A percentile compares a stretch with the other conserved stretches of the same genome.
These are phyloP conservation scores for Ustilago vetiveriae DNA, from an alignment of 1,284 basidiomycete genomes.

Conservation along the genomic window DNA sequence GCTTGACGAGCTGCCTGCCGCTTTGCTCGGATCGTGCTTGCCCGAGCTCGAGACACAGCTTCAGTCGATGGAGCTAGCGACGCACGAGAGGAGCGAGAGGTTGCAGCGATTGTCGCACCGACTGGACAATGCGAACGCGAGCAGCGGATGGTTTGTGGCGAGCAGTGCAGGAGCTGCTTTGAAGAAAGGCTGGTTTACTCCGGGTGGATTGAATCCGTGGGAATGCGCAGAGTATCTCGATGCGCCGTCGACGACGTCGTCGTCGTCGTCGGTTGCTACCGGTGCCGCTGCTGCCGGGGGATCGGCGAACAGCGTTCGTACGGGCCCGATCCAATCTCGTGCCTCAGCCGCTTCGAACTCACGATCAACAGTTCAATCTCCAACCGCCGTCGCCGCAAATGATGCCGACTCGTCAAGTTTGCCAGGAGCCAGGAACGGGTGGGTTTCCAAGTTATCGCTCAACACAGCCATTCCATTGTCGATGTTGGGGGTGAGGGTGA, in stretches of 20 bases:
- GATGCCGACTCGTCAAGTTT: conserved; percentile 1
- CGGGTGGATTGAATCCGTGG: conserved; percentile 37
- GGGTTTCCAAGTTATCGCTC: conserved; percentile 24
- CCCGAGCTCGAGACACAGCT: conserved; percentile 27
- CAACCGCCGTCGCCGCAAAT: not conserved
- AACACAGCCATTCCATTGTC: conserved; percentile 34
- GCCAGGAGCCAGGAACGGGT: conserved; percentile 32
- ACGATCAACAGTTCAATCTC: not conserved
- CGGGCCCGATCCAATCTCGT: not conserved
- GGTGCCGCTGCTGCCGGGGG: conserved; percentile 1
- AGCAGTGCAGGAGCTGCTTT: conserved; percentile 26
- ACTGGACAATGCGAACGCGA: conserved; percentile 12
- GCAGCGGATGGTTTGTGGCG: conserved; percentile 17
- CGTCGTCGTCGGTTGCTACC: not conserved
- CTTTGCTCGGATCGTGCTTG: conserved; percentile 9
- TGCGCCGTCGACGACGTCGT: not conserved
- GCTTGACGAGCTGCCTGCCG: conserved; percentile 43
- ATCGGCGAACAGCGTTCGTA: conserved; percentile 1
- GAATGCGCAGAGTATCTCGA: conserved; percentile 47
- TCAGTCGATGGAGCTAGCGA: conserved; percentile 13
- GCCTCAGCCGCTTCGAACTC: not conserved
- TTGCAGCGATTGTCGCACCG: conserved; percentile 20
- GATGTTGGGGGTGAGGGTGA: conserved; percentile 27
- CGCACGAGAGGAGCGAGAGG: conserved; percentile 11
- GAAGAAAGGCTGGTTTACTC: conserved; percentile 29